Base-by-base conservation (phyloP, 352 stramenopile species). In the Phytophthora europaea region DNA sequence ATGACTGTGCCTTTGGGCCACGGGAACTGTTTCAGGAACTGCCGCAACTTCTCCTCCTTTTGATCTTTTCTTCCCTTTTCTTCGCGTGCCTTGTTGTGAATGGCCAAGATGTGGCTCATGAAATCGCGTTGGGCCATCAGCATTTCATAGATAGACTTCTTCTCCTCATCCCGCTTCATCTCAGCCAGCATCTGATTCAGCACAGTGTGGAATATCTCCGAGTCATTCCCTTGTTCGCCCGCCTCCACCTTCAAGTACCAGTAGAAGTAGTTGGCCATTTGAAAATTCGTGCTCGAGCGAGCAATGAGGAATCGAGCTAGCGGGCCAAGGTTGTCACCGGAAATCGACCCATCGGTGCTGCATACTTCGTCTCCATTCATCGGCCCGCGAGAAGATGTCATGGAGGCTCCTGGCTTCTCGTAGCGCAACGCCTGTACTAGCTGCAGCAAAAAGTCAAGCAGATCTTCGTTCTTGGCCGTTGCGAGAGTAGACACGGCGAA, bases 181-280 rank as follows among this genome's bases (percentile, higher is more conserved):
- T 98, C 94, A 0, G 98, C 94, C n/a, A 98, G 90, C 69, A 99
- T 89, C 72, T 98, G 98, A 61, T 90, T 94, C 2, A 95, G 67
- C 28, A 94, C 88, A n/a, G 78, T 73, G 18, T 79, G 83, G 68
- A 95, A 96, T 45, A 96, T 92, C 52, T 95, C 87, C 3, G 79
- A 83, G 64, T 97, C 87, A 23, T 84, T 86, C 10, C 72, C 87
- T 61, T 90, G 79, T 56, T 97, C 90, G 3, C 83, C 80, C 33
- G 88, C 78, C 60, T 97, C 90, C 6, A 95, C 90, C 56, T 95
- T 91, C 10, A 94, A 56, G 53, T 94, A 97, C 93, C 97, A 99
- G 69, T 98, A 99, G n/a, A 99, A 94, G 62, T 98, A 99, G 70
- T 99, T 99, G 31, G 98, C 97, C 73, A 99, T 93, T 61, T 98